Evolutionary conservation across 805 yeast genomes (phyloP).

Genomic region (Komagataella pseudopastoris): DNA sequence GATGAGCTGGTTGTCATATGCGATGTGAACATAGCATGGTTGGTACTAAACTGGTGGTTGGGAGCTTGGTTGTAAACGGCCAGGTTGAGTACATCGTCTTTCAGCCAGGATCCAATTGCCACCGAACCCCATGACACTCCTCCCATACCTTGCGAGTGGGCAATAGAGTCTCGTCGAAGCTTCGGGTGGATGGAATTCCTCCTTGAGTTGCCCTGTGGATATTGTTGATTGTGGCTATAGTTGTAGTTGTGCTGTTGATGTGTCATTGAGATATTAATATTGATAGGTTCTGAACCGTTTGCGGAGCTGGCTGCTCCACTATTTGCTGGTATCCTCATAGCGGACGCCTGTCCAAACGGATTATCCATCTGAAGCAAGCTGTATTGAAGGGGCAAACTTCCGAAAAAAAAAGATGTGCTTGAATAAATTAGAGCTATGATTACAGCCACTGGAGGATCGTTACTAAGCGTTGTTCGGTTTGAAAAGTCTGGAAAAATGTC

Average conservation of each 20-base stretch:
- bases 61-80: constrained; percentile 5
- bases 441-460: background rate
- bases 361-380: background rate
- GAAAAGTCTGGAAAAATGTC: background rate
- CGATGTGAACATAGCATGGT: constrained; percentile 3
- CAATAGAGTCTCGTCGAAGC: constrained; percentile 79
- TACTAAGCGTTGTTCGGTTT: background rate
- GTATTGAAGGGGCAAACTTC: background rate
- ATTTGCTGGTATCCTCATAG: background rate
- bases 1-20: constrained; percentile 13
- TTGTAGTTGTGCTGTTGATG: background rate
- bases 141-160: constrained; percentile 96
- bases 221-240: background rate
- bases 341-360: background rate
- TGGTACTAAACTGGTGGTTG: constrained; percentile 7
- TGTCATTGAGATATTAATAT: background rate
- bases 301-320: background rate
- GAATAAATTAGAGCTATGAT: too few relatives aligned
- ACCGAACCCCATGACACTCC: constrained; percentile 97
- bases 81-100: constrained; percentile 76
- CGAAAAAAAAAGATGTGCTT: background rate
- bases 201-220: constrained; percentile 13
- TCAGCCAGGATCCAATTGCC: constrained; percentile 89
- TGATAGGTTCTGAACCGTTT: background rate
- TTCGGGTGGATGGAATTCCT: constrained; percentile 27